Conservation (phyloP, 2,329 filamentous ascomycete genomes). For the Aspergillus niger region DNA sequence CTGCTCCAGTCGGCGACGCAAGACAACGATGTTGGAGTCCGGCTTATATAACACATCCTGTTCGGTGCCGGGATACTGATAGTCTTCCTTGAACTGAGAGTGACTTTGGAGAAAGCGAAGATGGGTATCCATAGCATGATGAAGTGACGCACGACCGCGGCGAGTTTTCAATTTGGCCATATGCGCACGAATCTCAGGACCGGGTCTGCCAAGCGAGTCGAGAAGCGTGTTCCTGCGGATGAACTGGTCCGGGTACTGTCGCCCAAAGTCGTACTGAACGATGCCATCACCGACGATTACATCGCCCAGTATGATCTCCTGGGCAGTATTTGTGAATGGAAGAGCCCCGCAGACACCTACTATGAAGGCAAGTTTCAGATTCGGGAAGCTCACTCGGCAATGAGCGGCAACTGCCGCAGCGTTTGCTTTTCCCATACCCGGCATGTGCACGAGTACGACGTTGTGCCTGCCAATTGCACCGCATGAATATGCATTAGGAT, state of each 20-base stretch:
- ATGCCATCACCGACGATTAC: constrained; percentile 16
- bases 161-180: neutral
- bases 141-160: neutral
- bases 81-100: no score
- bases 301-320: constrained; percentile 34
- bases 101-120: neutral
- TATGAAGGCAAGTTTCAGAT: constrained; percentile 39
- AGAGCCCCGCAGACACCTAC: constrained; percentile 48
- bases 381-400: constrained; percentile 38
- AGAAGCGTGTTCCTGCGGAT: neutral
- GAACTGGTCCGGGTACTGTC: neutral
- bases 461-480: constrained; percentile 19
- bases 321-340: constrained; percentile 21
- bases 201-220: neutral
- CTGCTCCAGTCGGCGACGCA: no score
- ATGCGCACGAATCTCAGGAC: neutral
- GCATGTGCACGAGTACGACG: constrained; percentile 23
- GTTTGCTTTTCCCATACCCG: constrained; percentile 18
- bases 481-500: constrained; percentile 20
- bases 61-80: no score
- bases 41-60: no score
- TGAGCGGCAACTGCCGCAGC: constrained; percentile 27
- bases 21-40: no score
- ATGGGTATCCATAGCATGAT: neutral
- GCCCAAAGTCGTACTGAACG: neutral